A percentile compares a stretch with the other conserved stretches of the same genome.
These are phyloP conservation scores for Sporothrix inflata DNA, from an alignment of 2,329 filamentous ascomycete genomes.

Conservation along the genomic window DNA sequence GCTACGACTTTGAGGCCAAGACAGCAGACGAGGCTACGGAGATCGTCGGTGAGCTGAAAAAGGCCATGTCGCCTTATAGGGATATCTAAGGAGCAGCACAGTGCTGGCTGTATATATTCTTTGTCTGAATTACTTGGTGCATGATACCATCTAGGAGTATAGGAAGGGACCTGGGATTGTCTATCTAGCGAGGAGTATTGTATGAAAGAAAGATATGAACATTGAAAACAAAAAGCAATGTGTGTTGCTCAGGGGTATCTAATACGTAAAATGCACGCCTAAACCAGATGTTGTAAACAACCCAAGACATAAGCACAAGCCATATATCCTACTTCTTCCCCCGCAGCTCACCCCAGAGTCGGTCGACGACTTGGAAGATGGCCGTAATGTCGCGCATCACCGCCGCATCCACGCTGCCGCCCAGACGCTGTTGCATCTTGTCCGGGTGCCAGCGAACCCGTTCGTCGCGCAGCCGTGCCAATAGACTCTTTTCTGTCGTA, in stretches of 20 bases:
- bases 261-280: background rate
- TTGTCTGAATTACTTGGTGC: background rate
- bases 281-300: background rate
- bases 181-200: background rate
- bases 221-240: background rate
- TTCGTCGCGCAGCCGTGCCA: constrained; percentile 72
- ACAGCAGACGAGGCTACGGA: constrained; percentile 73
- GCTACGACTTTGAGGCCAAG: constrained; percentile 84
- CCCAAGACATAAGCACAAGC: background rate
- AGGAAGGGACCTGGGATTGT: background rate
- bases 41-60: constrained; percentile 78
- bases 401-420: constrained; percentile 67
- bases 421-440: constrained; percentile 90
- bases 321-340: constrained; percentile 29
- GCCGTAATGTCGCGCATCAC: constrained; percentile 82
- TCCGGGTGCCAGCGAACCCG: constrained; percentile 96
- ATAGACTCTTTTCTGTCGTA: constrained; percentile 50
- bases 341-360: constrained; percentile 70
- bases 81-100: constrained; percentile 44
- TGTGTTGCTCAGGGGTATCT: constrained; percentile 11
- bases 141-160: constrained; percentile 15
- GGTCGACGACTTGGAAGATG: constrained; percentile 89
- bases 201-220: background rate
- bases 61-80: constrained; percentile 69
- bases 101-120: background rate